phyloP scores from a whole-genome alignment of 1,284 basidiomycete species.

The Boletus semigastroideus region DNA sequence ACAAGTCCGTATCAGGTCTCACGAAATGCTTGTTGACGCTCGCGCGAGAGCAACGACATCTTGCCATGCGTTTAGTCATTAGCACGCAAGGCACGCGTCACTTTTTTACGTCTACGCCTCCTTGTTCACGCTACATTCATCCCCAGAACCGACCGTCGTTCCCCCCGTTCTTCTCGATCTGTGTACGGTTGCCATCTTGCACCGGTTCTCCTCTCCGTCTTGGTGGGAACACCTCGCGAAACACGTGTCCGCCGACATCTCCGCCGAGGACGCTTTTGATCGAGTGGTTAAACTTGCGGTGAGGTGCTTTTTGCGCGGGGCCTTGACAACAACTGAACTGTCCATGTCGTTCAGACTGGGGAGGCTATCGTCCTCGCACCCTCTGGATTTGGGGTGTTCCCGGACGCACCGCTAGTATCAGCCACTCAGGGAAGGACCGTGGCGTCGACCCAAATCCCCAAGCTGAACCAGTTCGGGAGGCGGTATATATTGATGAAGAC shows the following conservation, averaged over 20 bases:
- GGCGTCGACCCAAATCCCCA: slow-evolving; percentile 22
- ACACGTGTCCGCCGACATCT: slow-evolving; percentile 64
- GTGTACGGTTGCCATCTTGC: slow-evolving; percentile 61
- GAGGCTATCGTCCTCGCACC: slow-evolving; percentile 65
- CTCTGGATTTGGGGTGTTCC: slow-evolving; percentile 50
- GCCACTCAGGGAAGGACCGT: slow-evolving; percentile 9
- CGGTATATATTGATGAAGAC: slow-evolving; percentile 59
- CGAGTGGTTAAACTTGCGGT: slow-evolving; percentile 65
- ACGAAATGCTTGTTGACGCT: slow-evolving; percentile 58
- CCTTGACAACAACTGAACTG: not conserved
- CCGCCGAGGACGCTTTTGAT: slow-evolving; percentile 58
- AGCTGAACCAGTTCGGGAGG: slow-evolving; percentile 46
- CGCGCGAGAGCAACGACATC: slow-evolving; percentile 68
- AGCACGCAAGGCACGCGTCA: slow-evolving; percentile 60
- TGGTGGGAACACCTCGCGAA: slow-evolving; percentile 71
- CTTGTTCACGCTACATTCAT: not conserved
- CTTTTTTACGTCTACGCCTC: too few relatives aligned
- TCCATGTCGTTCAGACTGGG: slow-evolving; percentile 47
- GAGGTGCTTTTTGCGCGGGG: slow-evolving; percentile 5
- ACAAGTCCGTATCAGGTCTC: slow-evolving; percentile 48
- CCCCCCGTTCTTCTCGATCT: slow-evolving; percentile 68
- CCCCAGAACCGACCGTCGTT: slow-evolving; percentile 68
- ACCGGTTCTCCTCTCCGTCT: slow-evolving; percentile 70
- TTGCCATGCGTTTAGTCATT: slow-evolving; percentile 70
- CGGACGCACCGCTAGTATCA: slow-evolving; percentile 21